phyloP scores from a whole-genome alignment of 495 filamentous ascomycete species.

The Durotheca rogersii region DNA sequence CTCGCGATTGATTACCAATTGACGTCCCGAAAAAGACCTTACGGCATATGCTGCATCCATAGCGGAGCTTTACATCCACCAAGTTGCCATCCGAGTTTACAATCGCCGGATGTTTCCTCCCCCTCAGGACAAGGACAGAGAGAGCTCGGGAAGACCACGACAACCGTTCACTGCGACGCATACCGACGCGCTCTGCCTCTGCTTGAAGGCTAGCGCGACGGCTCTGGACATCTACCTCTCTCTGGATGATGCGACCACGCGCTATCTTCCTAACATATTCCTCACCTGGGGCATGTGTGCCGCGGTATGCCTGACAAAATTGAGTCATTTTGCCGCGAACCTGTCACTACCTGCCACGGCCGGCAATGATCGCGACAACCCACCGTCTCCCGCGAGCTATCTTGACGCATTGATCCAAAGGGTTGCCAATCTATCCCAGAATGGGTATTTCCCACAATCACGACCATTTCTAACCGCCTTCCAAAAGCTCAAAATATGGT shows the following conservation, averaged over 20 bases:
- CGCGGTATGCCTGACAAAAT: conserved; percentile 14
- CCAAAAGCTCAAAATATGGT: conserved; percentile 22
- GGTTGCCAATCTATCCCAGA: conserved; percentile 8
- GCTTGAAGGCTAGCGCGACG: conserved; percentile 8
- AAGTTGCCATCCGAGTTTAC: conserved; percentile 17
- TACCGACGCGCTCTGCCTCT: conserved; percentile 18
- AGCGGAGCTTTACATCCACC: conserved; percentile 26
- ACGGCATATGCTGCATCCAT: conserved; percentile 7
- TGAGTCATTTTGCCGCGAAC: conserved; percentile 12
- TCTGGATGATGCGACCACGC: conserved; percentile 9
- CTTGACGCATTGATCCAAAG: conserved; percentile 18
- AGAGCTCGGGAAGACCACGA: not conserved
- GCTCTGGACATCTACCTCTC: conserved; percentile 18
- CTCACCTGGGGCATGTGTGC: conserved; percentile 21
- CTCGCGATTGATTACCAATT: not conserved
- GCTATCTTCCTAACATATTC: conserved; percentile 22
- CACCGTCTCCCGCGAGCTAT: conserved; percentile 3
- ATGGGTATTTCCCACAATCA: conserved; percentile 25
- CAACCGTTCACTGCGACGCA: conserved; percentile 10
- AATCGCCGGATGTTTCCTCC: conserved; percentile 2
- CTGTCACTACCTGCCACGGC: not conserved
- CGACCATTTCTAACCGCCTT: conserved; percentile 21
- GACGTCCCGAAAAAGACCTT: conserved; percentile 1
- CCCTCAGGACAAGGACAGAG: not conserved
- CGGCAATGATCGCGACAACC: not conserved